Conservation (phyloP, 192 early-diverging fungal genomes). For the Chytriomyces sp. region DNA sequence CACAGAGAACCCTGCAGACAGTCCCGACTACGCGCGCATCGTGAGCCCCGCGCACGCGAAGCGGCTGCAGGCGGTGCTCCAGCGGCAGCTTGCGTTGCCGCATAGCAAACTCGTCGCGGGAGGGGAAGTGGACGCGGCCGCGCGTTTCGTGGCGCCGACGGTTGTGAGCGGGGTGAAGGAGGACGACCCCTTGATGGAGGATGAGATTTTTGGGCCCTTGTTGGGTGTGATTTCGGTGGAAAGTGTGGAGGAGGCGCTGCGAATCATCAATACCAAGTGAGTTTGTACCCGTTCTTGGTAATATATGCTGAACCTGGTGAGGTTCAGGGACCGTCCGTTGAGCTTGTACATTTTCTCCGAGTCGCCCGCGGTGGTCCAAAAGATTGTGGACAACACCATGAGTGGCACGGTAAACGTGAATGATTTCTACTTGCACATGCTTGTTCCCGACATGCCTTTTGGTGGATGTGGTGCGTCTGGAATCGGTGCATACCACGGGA, state of each 20-base stretch:
- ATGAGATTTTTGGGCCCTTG: constrained; percentile 92
- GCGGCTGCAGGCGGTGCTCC: constrained; percentile 63
- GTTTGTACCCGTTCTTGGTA: not conserved
- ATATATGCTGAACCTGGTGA: not conserved
- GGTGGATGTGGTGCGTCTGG: constrained; percentile 89
- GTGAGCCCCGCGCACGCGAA: constrained; percentile 71
- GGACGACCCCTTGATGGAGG: constrained; percentile 64
- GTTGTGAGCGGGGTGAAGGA: constrained; percentile 71
- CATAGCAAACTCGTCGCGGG: constrained; percentile 54
- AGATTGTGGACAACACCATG: constrained; percentile 65
- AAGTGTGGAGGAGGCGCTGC: constrained; percentile 40
- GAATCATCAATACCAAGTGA: constrained; percentile 33
- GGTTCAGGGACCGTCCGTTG: constrained; percentile 57
- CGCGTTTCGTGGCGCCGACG: constrained; percentile 80
- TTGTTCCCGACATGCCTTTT: constrained; percentile 67
- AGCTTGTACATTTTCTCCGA: constrained; percentile 77
- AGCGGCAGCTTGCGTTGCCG: constrained; percentile 38
- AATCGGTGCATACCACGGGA: constrained; percentile 56
- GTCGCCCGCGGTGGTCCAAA: constrained; percentile 45
- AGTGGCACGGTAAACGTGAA: constrained; percentile 80
- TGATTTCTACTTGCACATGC: constrained; percentile 72
- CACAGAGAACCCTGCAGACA: constrained; percentile 42
- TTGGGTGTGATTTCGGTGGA: constrained; percentile 71
- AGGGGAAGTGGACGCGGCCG: constrained; percentile 54
- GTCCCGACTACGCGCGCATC: constrained; percentile 69